Base-by-base conservation (phyloP, 2,329 filamentous ascomycete species). In the Neoarthrinium moseri region DNA sequence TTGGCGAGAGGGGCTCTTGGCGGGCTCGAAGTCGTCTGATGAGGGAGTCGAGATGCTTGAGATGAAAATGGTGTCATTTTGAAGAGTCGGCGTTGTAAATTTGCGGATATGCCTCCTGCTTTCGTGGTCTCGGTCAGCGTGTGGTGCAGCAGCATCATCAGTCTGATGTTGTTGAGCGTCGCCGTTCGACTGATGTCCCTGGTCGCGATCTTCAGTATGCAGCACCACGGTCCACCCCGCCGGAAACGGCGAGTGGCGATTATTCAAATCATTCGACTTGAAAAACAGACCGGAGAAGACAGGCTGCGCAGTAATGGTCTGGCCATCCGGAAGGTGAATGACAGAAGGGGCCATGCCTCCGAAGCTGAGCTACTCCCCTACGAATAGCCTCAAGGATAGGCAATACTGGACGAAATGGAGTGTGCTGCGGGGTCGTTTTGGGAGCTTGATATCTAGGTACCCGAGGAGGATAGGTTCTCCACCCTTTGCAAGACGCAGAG, bases 261-360 rank as follows among this genome's bases (percentile, higher is more conserved):
- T 72, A 58, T 79, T 86, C 52, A 89, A 71, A 51, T 94, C 86
- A 61, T 89, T 86, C 47, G 84, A 81, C 65, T 91, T 94, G 82
- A 96, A 96, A 58, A 86, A 89, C 46, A 94, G 77, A 24, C 92
- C 92, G n/a, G 88, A 90, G 64, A 96, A 96, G 21, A 96, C 89
- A 1, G 91, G 88, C 12, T 83, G 83, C 24, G 95, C 87, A 3
- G 84, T 86, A 60, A 94, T 80, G 53, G 78, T 85, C 69, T 94
- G 89, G 60, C 91, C 92, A 69, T 96, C 95, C 38, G 92, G 92
- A 55, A 97, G 75, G 65, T 87, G 80, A 49, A 91, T 74, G 37
- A 79, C 64, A 23, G 68, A 65, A 33, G 64, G 60, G 26, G 58
- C 46, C 61, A 64, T 64, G 12, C n/a, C n/a, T n/a, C n/a, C n/a